phyloP scores from a whole-genome alignment of 176 grass and related monocot genomes.

The Luzula sylvatica region DNA sequence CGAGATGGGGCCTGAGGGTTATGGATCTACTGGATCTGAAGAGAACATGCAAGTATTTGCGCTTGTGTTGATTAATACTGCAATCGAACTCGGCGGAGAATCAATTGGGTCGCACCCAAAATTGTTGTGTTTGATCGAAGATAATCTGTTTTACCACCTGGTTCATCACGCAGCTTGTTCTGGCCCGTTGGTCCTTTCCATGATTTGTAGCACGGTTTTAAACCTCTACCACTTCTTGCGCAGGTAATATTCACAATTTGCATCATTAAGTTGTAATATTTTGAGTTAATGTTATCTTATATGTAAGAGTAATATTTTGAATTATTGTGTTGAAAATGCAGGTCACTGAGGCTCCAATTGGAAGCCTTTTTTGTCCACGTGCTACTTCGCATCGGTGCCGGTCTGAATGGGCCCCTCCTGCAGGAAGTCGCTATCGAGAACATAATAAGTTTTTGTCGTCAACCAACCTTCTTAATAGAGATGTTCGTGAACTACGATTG shows the following conservation, averaged over 20 bases:
- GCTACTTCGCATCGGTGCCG: slow-evolving; percentile 42
- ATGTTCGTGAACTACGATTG: slow-evolving; percentile 97
- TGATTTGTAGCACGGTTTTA: slow-evolving; percentile 88
- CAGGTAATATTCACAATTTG: slow-evolving; percentile 21
- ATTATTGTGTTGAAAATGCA: slow-evolving; percentile 17
- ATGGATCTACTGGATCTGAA: slow-evolving; percentile 51
- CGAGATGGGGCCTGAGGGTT: slow-evolving; percentile 43
- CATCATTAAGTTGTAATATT: background rate
- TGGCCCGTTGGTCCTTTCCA: slow-evolving; percentile 77
- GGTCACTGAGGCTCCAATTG: slow-evolving; percentile 73
- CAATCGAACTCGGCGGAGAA: slow-evolving; percentile 71
- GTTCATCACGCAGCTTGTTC: slow-evolving; percentile 45
- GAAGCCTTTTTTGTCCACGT: slow-evolving; percentile 82
- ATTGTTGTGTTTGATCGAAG: slow-evolving; percentile 67
- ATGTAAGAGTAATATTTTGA: background rate
- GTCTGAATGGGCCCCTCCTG: slow-evolving; percentile 34
- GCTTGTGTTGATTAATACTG: slow-evolving; percentile 78
- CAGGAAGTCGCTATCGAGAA: slow-evolving; percentile 89
- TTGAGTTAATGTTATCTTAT: background rate
- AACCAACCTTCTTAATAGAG: slow-evolving; percentile 78
- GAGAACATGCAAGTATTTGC: slow-evolving; percentile 85
- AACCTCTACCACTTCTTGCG: slow-evolving; percentile 88
- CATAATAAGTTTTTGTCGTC: slow-evolving; percentile 72
- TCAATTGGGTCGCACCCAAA: slow-evolving; percentile 61
- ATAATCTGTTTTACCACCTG: slow-evolving; percentile 77